Base-by-base conservation (phyloP, 2,329 filamentous ascomycete genomes). In the Lomentospora prolificans region DNA sequence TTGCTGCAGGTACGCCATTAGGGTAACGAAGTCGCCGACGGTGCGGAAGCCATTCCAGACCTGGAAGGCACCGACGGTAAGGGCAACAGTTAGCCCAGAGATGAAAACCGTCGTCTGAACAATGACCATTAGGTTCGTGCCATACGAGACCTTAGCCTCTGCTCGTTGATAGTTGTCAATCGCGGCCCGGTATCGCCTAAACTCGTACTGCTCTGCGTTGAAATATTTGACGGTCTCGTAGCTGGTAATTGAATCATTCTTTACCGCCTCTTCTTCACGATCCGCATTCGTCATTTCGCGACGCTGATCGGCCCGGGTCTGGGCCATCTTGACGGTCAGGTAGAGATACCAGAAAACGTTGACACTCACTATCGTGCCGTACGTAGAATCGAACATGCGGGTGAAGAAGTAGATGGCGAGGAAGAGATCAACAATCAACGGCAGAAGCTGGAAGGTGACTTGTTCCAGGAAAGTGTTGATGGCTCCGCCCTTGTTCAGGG, bases 201-300 rank as follows among this genome's bases (percentile, higher is more conserved):
- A 90, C 65, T 94, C 89, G 65, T 87, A 91, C 2, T 81, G 75
- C 65, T 92, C 89, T 6, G 88, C 88, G 63, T 92, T 92, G 76
- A 94, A 94, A 65, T 92, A 92, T 67, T 92, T 94, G 66, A 92
- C 89, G 2, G 88, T 92, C 73, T 99, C 94, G 69, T 97, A 99
- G n/a, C 90, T 95, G 59, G 94, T 90, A 75, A 99, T 94, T 0
- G 94, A 97, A 69, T 99, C 94, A 67, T 96, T 97, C 72, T 97
- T 97, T 62, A 97, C 90, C 5, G 94, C 94, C 70, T 96, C 92
- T 71, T 96, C 90, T 71, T 96, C 90, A 60, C 94, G 82, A 62
- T 94, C 90, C 12, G 90, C 89, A 67, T 96, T 97, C 53, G 92
- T 92, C 87, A 96, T 96, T 65, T 92, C 83, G 58, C 94, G 82